Base-by-base conservation (phyloP, 768 basidiomycete species). In the Naganishia friedmannii region DNA sequence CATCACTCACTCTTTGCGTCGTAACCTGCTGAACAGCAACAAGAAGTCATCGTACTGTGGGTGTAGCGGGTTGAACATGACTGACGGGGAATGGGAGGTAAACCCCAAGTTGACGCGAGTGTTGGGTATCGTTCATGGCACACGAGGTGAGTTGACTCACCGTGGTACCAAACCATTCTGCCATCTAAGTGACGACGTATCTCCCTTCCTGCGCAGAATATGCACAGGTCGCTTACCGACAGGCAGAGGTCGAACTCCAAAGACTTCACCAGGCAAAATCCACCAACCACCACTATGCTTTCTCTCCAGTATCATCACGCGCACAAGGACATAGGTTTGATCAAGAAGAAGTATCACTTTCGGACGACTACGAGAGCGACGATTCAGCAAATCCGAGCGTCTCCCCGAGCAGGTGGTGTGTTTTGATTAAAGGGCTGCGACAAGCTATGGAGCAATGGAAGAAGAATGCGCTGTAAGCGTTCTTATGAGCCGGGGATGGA, bases 391-490 rank as follows among this genome's bases (percentile, higher is more conserved):
- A 8, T 13, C 48, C n/a, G 34, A 5, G 10, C 39, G 5, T 23
- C 4, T 63, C 60, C 6, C 31, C 26, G 5, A 63, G 23, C 32
- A 28, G 23, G 13, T 28, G 39, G 39, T 8, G 39, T 19, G 9
- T 15, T 6, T 19, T 45, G 42, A 46, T 45, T 23, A 63, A 45
- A 45, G 60, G 60, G 2, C 17, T 63, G 29, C 23, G 37, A 29
- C 37, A 46, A 26, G 60, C 60, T 2, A 63, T 63, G 60, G 60
- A n/a, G 60, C 60, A 42, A 42, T 63, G 60, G 60, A 63, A 63
- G 60, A 26, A 46, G 29, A 42, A 26, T 45, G 4, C 34, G 34
- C 4, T 37, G 12, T 37, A 12, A 37, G 12, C 34, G 34, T 37
- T 37, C 34, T 37, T 32, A 56, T 19, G 28, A 19, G 19, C 55